These are phyloP conservation scores for Colletotrichum theobromicola DNA, from an alignment of 2,329 filamentous ascomycete species.

Conservation along the genomic window DNA sequence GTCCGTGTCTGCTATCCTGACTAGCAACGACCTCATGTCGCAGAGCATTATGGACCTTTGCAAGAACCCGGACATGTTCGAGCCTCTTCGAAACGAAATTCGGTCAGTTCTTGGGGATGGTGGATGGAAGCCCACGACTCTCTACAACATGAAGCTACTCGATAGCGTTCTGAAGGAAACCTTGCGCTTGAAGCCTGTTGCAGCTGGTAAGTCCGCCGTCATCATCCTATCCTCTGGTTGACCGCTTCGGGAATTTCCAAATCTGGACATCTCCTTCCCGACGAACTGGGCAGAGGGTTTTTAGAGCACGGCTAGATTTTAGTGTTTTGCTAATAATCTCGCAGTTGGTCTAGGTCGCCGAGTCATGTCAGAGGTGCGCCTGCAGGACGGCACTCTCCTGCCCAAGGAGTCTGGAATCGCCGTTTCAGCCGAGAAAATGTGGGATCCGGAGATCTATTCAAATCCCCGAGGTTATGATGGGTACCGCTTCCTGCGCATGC, in stretches of 20 bases:
- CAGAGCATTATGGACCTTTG: conserved; percentile 25
- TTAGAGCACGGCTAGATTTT: not conserved
- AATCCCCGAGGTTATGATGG: conserved; percentile 30
- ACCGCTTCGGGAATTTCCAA: not conserved
- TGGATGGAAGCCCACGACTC: not conserved
- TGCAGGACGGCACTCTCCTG: conserved; percentile 25
- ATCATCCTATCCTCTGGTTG: not conserved
- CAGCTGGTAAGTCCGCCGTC: not conserved
- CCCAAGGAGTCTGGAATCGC: conserved; percentile 25
- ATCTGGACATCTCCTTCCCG: not conserved
- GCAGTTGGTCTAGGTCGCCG: conserved; percentile 5
- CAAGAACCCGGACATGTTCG: conserved; percentile 22
- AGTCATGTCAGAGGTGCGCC: not conserved
- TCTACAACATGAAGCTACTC: conserved; percentile 13
- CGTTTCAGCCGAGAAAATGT: conserved; percentile 23
- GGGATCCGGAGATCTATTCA: conserved; percentile 27
- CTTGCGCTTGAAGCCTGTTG: conserved; percentile 12
- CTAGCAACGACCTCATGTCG: conserved; percentile 26
- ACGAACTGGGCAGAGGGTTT: not conserved
- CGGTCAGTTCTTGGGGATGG: not conserved
- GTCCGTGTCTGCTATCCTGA: conserved; percentile 27
- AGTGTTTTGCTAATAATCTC: not conserved
- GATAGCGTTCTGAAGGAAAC: conserved; percentile 17
- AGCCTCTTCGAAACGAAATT: conserved; percentile 27
- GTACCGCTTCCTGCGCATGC: conserved; percentile 31